phyloP scores from a whole-genome alignment of 306 rosid species.

The Sicyos baderoa region DNA sequence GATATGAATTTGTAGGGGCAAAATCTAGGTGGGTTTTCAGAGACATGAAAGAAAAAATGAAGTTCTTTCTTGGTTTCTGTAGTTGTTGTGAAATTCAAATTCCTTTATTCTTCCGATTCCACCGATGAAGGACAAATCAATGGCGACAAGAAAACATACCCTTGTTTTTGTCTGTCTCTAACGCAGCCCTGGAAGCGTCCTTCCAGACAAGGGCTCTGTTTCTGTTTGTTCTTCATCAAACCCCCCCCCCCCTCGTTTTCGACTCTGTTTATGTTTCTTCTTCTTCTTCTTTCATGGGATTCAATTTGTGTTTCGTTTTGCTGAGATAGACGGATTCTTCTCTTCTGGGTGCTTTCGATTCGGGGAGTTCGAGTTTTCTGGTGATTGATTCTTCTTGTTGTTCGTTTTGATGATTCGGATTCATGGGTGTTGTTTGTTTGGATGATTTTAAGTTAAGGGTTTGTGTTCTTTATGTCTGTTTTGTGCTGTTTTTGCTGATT shows the following conservation, averaged over 20 bases:
- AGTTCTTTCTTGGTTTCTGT: constrained; percentile 18
- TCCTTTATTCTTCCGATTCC: constrained; percentile 33
- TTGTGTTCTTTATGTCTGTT: not conserved
- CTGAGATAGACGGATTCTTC: constrained; percentile 15
- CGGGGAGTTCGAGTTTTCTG: constrained; percentile 4
- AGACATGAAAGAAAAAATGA: not conserved
- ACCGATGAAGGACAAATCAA: constrained; percentile 24
- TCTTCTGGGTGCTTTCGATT: constrained; percentile 11
- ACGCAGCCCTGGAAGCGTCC: constrained; percentile 28
- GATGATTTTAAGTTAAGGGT: not conserved
- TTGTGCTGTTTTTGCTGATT: not conserved
- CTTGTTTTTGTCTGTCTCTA: constrained; percentile 35
- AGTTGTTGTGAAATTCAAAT: constrained; percentile 31
- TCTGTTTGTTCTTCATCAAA: constrained; percentile 19
- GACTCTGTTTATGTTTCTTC: constrained; percentile 13
- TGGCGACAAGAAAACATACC: constrained; percentile 32
- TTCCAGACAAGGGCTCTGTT: constrained; percentile 21
- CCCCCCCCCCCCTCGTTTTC: constrained; percentile 11
- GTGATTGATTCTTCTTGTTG: constrained; percentile 20
- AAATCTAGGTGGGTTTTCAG: constrained; percentile 5
- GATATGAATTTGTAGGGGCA: constrained; percentile 7
- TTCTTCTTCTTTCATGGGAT: not conserved
- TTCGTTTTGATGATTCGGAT: not conserved
- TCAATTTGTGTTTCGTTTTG: not conserved
- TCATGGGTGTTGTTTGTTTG: not conserved